phyloP scores from a whole-genome alignment of 73 alveolate species.

The Tetrahymena malaccensis region DNA sequence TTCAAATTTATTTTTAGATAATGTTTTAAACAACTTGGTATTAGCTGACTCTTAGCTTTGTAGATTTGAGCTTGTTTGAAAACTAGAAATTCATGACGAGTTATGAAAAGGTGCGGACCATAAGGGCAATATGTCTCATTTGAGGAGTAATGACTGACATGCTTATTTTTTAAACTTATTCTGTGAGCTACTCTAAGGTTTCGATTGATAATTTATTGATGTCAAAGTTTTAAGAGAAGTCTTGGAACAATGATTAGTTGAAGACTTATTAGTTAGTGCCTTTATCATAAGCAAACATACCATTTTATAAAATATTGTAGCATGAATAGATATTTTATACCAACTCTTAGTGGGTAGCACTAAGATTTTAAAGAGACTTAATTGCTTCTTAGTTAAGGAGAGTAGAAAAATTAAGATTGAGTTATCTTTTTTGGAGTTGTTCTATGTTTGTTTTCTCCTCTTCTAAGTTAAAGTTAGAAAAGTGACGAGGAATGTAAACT shows the following conservation, averaged over 20 bases:
- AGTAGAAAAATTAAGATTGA: not conserved
- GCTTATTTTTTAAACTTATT: not conserved
- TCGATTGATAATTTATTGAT: not conserved
- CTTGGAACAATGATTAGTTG: not conserved
- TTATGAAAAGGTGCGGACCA: not conserved
- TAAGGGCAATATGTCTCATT: not conserved
- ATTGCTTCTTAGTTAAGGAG: not conserved
- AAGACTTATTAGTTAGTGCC: not conserved
- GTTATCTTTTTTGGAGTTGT: not conserved
- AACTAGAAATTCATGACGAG: not conserved
- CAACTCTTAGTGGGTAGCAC: not conserved
- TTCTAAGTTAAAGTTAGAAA: not conserved
- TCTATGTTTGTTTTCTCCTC: not conserved
- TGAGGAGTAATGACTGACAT: not conserved
- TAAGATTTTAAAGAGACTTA: not conserved
- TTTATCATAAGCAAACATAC: not conserved
- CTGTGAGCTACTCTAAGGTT: not conserved
- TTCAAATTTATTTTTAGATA: not conserved
- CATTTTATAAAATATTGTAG: not conserved
- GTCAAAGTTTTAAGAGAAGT: not conserved
- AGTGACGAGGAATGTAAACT: not conserved
- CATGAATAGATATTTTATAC: not conserved
- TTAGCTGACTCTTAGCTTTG: not conserved
- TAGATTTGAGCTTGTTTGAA: not conserved
- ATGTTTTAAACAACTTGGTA: not conserved